Evolutionary conservation across 495 filamentous ascomycete genomes (phyloP).

Genomic region (Thozetella sp.): DNA sequence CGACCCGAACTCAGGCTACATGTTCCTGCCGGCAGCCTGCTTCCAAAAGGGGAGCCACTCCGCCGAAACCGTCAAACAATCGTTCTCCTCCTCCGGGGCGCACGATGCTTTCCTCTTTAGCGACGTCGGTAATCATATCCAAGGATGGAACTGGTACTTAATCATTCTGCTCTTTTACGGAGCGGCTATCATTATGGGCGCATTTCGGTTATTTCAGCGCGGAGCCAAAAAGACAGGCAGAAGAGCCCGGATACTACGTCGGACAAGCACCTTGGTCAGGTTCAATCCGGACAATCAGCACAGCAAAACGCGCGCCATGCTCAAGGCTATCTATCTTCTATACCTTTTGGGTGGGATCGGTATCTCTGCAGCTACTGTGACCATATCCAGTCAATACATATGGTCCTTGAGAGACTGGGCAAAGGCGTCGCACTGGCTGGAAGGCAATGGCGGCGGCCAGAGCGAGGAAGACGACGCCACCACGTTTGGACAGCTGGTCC

Average conservation of each 20-base stretch:
- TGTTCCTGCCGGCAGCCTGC: constrained; percentile 29
- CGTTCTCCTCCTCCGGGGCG: constrained; percentile 8
- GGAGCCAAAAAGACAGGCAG: constrained; percentile 16
- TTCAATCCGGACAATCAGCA: constrained; percentile 7
- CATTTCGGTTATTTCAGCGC: constrained; percentile 17
- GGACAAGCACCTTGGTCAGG: background rate
- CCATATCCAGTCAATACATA: constrained; percentile 24
- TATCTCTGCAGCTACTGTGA: constrained; percentile 11
- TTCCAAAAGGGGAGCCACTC: constrained; percentile 11
- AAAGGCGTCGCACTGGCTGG: constrained; percentile 25
- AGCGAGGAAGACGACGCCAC: constrained; percentile 30
- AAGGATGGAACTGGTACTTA: constrained; percentile 26
- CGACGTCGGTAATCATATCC: constrained; percentile 19
- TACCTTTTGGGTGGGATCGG: constrained; percentile 23
- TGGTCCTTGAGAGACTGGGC: constrained; percentile 25
- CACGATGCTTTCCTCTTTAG: background rate
- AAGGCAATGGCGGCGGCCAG: constrained; percentile 6
- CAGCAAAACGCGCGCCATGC: background rate
- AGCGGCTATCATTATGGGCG: constrained; percentile 19
- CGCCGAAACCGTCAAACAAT: background rate
- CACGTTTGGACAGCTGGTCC: constrained; percentile 36
- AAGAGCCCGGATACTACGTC: background rate
- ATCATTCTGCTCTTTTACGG: constrained; percentile 25
- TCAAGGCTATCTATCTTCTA: constrained; percentile 10
- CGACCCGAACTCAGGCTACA: constrained; percentile 14